A percentile compares a stretch with the other conserved stretches of the same genome.
These are phyloP conservation scores for Aphanomyces euteiches DNA, from an alignment of 352 stramenopile genomes.

Conservation along the genomic window DNA sequence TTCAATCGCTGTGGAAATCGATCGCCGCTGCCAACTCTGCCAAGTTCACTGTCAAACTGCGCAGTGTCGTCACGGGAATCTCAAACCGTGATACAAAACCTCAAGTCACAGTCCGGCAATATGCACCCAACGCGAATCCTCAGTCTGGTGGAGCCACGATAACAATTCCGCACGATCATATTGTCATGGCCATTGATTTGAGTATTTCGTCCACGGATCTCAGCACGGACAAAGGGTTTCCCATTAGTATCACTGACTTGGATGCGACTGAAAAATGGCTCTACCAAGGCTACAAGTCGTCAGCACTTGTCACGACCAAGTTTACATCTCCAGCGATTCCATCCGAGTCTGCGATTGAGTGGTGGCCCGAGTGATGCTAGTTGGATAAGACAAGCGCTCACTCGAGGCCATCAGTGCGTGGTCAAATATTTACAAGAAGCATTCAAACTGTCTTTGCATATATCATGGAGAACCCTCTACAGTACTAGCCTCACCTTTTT, in stretches of 20 bases:
- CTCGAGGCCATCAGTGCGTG: too few species aligned
- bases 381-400: too few species aligned
- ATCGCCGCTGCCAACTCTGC: background rate
- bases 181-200: slow-evolving; percentile 4
- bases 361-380: background rate
- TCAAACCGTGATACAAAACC: too few species aligned
- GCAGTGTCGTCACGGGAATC: too few species aligned
- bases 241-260: background rate
- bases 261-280: background rate
- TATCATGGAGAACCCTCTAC: too few species aligned
- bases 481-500: too few species aligned
- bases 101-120: too few species aligned
- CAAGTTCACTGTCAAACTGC: background rate
- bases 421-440: too few species aligned
- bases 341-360: background rate
- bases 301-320: background rate
- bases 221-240: background rate
- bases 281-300: background rate
- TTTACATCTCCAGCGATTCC: background rate
- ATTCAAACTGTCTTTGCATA: too few species aligned
- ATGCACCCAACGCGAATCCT: too few species aligned
- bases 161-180: background rate
- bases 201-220: background rate
- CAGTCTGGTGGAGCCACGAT: too few species aligned
- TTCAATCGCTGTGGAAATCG: background rate